A percentile compares a stretch with the other conserved stretches of the same genome.
Evolutionary conservation across 2,329 filamentous ascomycete species (phyloP).

Genomic region (Pyricularia pennisetigena): DNA sequence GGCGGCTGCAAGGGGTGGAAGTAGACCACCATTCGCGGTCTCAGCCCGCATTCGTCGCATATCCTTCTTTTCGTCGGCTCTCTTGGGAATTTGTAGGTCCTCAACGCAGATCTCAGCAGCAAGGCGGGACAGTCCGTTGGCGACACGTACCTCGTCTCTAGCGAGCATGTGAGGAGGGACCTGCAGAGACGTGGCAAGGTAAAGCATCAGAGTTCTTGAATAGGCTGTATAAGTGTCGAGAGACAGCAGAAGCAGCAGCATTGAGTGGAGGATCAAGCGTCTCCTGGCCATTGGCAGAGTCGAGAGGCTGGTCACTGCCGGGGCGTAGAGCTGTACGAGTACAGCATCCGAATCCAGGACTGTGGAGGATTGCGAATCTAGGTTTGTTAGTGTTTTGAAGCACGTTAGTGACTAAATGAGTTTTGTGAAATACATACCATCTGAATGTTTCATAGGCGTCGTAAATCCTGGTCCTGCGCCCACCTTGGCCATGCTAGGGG

Average conservation of each 20-base stretch:
- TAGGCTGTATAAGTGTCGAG: conserved; percentile 69
- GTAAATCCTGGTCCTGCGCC: not conserved
- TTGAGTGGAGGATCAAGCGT: conserved; percentile 58
- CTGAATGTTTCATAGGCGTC: not conserved
- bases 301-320: conserved; percentile 50
- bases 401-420: not conserved
- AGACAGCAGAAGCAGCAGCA: conserved; percentile 64
- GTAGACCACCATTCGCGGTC: conserved; percentile 24
- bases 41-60: conserved; percentile 63
- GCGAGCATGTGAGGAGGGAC: conserved; percentile 55
- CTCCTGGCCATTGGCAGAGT: conserved; percentile 50
- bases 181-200: conserved; percentile 61
- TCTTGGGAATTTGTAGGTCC: conserved; percentile 48
- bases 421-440: conserved; percentile 1
- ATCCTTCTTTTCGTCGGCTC: conserved; percentile 53
- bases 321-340: conserved; percentile 42
- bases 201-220: conserved; percentile 60
- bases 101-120: conserved; percentile 58
- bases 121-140: conserved; percentile 62
- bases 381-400: not conserved
- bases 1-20: conserved; percentile 57
- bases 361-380: not conserved
- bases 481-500: not conserved
- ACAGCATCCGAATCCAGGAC: conserved; percentile 31
- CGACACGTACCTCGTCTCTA: conserved; percentile 66